These are phyloP conservation scores for Chaetomium cochliodes DNA, from an alignment of 495 filamentous ascomycete species.

Conservation along the genomic window DNA sequence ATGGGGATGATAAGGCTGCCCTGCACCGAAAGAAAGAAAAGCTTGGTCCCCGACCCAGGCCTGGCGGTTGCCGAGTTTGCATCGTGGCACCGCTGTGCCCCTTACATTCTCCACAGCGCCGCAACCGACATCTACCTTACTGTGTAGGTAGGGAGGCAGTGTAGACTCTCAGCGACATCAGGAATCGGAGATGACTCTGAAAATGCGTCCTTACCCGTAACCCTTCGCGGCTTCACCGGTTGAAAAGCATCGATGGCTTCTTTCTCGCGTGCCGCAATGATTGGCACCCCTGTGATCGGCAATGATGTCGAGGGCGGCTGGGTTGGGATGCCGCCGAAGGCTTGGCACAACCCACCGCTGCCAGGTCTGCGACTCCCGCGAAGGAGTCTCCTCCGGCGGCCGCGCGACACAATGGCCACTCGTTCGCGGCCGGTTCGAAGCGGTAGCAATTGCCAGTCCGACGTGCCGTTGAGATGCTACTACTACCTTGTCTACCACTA, in stretches of 20 bases:
- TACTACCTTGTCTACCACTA: no score
- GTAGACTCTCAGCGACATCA: neutral
- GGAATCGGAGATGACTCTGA: neutral
- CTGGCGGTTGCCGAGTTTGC: slow-evolving; percentile 9
- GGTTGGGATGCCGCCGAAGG: neutral
- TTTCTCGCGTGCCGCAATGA: neutral
- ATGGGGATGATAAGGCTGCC: slow-evolving; percentile 9
- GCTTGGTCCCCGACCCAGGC: slow-evolving; percentile 1
- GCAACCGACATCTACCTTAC: neutral
- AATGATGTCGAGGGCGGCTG: slow-evolving; percentile 4
- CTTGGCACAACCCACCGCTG: slow-evolving; percentile 10
- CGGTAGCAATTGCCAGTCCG: neutral
- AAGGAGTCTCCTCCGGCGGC: neutral
- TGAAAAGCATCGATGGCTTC: neutral
- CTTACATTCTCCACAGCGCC: neutral
- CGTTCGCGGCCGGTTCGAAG: neutral
- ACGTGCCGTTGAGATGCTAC: neutral
- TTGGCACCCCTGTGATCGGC: neutral
- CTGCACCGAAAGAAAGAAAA: neutral
- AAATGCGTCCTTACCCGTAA: neutral
- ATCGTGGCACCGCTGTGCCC: slow-evolving; percentile 12
- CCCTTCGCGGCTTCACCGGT: neutral
- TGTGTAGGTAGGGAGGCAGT: neutral
- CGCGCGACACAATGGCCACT: neutral
- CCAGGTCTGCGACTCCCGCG: neutral